Conservation (phyloP, 768 basidiomycete genomes). For the Suillus decipiens region DNA sequence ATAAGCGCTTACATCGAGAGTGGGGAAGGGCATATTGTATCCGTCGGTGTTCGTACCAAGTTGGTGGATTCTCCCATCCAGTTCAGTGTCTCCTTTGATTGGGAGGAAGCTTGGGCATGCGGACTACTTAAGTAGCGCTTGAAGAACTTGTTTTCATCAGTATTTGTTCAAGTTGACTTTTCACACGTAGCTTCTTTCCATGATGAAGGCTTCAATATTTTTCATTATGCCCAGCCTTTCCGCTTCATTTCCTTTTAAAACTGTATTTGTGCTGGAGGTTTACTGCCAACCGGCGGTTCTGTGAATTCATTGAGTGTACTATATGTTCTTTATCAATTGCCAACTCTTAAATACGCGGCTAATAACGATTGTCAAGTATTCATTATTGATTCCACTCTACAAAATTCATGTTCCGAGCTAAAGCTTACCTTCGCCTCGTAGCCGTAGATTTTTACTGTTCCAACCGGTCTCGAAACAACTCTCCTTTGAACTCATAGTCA, state of each 20-base stretch:
- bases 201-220: background rate
- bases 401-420: background rate
- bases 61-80: background rate
- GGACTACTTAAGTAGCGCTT: background rate
- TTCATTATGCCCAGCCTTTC: background rate
- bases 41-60: background rate
- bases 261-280: background rate
- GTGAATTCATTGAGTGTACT: background rate
- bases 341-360: background rate
- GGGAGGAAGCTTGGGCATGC: slow-evolving; percentile 2
- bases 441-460: no score
- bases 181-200: background rate
- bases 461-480: no score
- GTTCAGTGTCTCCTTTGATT: background rate
- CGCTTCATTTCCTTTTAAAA: background rate
- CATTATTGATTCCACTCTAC: background rate
- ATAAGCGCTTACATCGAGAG: background rate
- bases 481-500: no score
- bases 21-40: background rate
- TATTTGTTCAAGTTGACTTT: background rate
- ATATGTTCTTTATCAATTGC: background rate
- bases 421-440: background rate
- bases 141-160: background rate
- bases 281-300: background rate
- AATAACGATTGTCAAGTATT: background rate